Conservation (phyloP, 257 asterid genomes). For the Lavandula angustifolia region DNA sequence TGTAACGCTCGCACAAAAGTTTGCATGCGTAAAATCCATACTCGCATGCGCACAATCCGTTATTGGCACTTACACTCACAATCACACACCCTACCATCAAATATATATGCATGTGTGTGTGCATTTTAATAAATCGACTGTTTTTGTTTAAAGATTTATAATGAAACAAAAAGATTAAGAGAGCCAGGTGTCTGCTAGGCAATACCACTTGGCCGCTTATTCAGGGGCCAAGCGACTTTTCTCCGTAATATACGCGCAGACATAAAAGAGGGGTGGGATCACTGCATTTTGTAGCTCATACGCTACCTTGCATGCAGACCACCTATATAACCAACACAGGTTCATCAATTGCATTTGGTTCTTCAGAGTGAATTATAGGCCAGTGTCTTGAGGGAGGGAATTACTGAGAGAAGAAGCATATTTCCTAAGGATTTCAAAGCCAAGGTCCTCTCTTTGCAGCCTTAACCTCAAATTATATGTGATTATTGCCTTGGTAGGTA, state of each 20-base stretch:
- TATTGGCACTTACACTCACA: constrained; percentile 17
- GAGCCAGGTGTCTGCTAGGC: constrained; percentile 24
- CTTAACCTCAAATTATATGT: constrained; percentile 11
- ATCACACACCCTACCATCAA: not conserved
- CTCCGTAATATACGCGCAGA: constrained; percentile 15
- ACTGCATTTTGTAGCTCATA: constrained; percentile 30
- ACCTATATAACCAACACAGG: constrained; percentile 16
- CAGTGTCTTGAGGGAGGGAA: constrained; percentile 12
- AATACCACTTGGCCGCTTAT: constrained; percentile 24
- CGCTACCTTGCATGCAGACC: constrained; percentile 30
- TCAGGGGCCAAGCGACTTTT: constrained; percentile 21
- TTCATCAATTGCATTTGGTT: constrained; percentile 7
- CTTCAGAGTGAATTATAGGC: constrained; percentile 4
- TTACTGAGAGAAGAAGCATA: constrained; percentile 13
- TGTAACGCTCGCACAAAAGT: constrained; percentile 33
- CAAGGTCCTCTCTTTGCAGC: constrained; percentile 14
- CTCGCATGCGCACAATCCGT: constrained; percentile 11
- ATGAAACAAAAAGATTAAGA: constrained; percentile 14
- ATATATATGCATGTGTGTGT: not conserved
- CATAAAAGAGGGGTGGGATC: not conserved
- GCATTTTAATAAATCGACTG: not conserved
- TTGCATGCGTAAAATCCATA: constrained; percentile 23
- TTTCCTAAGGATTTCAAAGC: constrained; percentile 23
- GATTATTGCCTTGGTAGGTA: constrained; percentile 31
- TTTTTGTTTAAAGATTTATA: constrained; percentile 1